Percentiles rank a stretch among this genome's conserved stretches.
Conservation (phyloP, 495 filamentous ascomycete genomes). For the Aspergillus conjunctus region DNA sequence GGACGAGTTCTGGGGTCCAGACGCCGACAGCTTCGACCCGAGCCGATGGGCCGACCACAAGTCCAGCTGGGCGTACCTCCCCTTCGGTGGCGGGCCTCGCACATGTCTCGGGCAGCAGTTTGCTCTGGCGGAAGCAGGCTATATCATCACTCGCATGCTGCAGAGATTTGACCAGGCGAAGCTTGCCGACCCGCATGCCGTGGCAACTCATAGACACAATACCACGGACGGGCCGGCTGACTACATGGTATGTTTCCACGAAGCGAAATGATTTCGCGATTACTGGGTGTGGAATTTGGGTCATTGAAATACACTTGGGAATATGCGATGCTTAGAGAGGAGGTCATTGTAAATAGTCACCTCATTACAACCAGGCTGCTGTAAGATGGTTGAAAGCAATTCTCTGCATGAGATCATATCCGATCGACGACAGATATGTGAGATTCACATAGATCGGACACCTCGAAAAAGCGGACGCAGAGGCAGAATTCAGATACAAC, state of each 20-base stretch:
- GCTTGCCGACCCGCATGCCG: neutral
- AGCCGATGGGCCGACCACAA: constrained; percentile 61
- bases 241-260: neutral
- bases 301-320: neutral
- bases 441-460: too few species aligned
- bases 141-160: constrained; percentile 63
- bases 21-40: constrained; percentile 58
- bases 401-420: too few species aligned
- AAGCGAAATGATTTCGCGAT: neutral
- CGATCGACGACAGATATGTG: too few species aligned
- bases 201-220: neutral
- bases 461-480: too few species aligned
- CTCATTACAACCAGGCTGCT: too few species aligned
- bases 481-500: too few species aligned
- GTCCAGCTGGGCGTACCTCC: constrained; percentile 63
- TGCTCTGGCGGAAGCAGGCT: constrained; percentile 70
- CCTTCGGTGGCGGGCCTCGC: constrained; percentile 73
- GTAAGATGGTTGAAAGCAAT: too few species aligned
- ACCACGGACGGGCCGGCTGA: neutral
- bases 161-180: constrained; percentile 54
- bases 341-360: too few species aligned
- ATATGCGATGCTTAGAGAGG: neutral
- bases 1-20: constrained; percentile 37
- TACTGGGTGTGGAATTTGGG: neutral
- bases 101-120: constrained; percentile 76